Conservation (phyloP, 495 filamentous ascomycete species). For the Xylaria grammica region DNA sequence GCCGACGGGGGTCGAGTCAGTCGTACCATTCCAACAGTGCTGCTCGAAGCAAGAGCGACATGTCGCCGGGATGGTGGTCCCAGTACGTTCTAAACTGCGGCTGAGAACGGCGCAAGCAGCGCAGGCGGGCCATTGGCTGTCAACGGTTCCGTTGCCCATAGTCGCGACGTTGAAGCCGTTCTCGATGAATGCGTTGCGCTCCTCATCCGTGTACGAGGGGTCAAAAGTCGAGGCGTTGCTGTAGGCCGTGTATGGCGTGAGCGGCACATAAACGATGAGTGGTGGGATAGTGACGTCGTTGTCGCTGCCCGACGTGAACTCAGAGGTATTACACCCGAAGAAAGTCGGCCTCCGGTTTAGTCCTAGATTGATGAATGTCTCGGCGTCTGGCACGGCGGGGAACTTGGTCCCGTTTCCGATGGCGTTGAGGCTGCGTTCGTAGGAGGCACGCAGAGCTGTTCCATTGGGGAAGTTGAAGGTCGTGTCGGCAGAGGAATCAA, state of each 20-base stretch:
- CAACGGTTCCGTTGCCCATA: conserved; percentile 75
- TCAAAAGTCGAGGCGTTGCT: conserved; percentile 80
- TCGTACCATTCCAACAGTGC: conserved; percentile 89
- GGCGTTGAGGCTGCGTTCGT: conserved; percentile 68
- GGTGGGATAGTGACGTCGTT: conserved; percentile 57
- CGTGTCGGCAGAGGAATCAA: conserved; percentile 87
- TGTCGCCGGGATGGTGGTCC: conserved; percentile 63
- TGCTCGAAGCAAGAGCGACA: conserved; percentile 76
- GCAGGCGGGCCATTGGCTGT: conserved; percentile 75
- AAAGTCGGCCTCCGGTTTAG: conserved; percentile 88
- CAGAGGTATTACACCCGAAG: conserved; percentile 84
- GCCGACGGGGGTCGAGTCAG: conserved; percentile 45
- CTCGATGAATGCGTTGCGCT: conserved; percentile 77
- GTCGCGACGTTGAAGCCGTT: conserved; percentile 88
- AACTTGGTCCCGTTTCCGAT: conserved; percentile 85
- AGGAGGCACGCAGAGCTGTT: conserved; percentile 80
- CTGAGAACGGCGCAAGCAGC: conserved; percentile 89
- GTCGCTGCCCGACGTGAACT: conserved; percentile 57
- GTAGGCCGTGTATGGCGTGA: conserved; percentile 73
- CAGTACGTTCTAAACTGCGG: conserved; percentile 71
- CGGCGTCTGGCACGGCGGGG: conserved; percentile 77
- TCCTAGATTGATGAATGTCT: conserved; percentile 86
- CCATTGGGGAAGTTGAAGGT: conserved; percentile 82
- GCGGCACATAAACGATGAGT: conserved; percentile 88
- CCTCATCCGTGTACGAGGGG: conserved; percentile 59